Base-by-base conservation (phyloP, 23 red algal genomes). In the Gracilariopsis chorda region DNA sequence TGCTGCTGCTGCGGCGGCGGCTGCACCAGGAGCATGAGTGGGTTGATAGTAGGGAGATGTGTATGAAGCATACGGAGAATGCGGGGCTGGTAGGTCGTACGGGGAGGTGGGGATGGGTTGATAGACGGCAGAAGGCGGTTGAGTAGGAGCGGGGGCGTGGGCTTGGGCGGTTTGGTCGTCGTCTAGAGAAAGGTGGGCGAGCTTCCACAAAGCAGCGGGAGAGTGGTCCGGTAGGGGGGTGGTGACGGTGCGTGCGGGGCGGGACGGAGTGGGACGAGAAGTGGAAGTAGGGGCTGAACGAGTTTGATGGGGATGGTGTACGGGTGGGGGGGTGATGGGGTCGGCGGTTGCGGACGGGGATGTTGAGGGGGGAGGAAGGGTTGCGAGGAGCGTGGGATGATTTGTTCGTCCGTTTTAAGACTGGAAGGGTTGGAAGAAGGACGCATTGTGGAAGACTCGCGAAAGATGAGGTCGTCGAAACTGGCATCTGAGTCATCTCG, bases 391-490 rank as follows among this genome's bases (percentile, higher is more conserved):
- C 28, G 76, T 45, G 76, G 52, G 20, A 80, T 42, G 27, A 80
- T 55, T 20, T 44, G 28, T 20, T 73, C 13, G 40, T 73, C 67
- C 4, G 67, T 46, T 19, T 44, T 73, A 23, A 73, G 48, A 47
- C 52, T 43, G 43, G 82, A 67, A 21, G 82, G 61, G 63, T 74
- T 74, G 32, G 80, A 81, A 8, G 56, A 65, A 43, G 88, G 90
- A 34, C 82, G 84, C 93, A 94, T 90, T 51, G 92, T 80, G 19
- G 77, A 73, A 48, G 91, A 90, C 60, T 98, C 95, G 16, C 90
- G 90, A 84, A 91, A 98, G 41, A 98, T 98, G 43, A 98, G 88
- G 70, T 98, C 92, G 43, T 98, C 96, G 46, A 98, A 93, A 33
- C 73, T 82, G 33, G 77, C 78, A 47, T 84, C 61, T 13, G 78